Evolutionary conservation across 2,329 filamentous ascomycete species (phyloP).

Genomic region (Epichloe sylvatica): DNA sequence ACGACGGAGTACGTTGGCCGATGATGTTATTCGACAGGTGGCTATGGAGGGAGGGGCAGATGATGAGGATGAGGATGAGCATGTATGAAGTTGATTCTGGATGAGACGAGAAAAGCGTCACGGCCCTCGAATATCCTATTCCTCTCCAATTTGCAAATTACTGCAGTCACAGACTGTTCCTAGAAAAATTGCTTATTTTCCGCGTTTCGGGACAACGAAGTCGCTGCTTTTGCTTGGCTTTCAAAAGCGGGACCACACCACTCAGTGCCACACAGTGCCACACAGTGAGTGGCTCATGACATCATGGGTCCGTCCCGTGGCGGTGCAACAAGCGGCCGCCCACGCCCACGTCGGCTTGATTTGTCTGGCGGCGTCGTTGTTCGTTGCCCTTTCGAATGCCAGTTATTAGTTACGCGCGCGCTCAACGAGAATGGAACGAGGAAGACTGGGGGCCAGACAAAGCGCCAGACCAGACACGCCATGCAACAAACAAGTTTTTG

Average conservation of each 20-base stretch:
- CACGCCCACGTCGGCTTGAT: background rate
- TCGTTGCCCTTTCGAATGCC: background rate
- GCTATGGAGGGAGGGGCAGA: conserved; percentile 6
- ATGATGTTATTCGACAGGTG: conserved; percentile 19
- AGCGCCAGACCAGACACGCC: background rate
- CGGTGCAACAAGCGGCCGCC: conserved; percentile 13
- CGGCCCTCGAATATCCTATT: too few species aligned
- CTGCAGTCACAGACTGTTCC: too few species aligned
- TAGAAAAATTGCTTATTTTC: too few species aligned
- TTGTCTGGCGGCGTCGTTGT: background rate
- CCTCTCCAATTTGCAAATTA: too few species aligned
- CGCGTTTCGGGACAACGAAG: too few species aligned
- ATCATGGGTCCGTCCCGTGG: conserved; percentile 18
- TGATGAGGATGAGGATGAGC: background rate
- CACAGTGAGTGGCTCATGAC: conserved; percentile 14
- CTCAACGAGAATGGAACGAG: background rate
- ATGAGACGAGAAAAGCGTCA: too few species aligned
- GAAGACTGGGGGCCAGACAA: background rate
- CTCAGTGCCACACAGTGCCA: background rate
- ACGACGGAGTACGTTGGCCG: conserved; percentile 20
- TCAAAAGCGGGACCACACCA: background rate
- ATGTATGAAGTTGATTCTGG: background rate
- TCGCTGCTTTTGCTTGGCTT: background rate
- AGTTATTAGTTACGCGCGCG: background rate
- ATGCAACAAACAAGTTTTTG: background rate